Percentiles rank a stretch among this genome's conserved stretches.
These are phyloP conservation scores for Pythium scleroteichum DNA, from an alignment of 352 stramenopile genomes.

Conservation along the genomic window DNA sequence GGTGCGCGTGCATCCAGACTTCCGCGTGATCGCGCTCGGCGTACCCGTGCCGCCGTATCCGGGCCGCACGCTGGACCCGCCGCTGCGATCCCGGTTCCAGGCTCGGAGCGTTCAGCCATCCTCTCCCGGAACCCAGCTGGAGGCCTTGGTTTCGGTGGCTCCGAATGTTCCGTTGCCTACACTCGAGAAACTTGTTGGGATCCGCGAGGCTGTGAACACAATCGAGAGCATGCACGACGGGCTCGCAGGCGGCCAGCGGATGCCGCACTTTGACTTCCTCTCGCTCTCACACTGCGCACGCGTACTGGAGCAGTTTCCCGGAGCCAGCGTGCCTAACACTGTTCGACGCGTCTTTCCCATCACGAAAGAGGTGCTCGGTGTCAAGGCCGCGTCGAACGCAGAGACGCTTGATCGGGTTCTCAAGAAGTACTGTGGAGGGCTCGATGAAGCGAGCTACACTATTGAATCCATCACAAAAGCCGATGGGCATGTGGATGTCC, in stretches of 20 bases:
- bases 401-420: conserved; percentile 60
- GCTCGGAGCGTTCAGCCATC: conserved; percentile 66
- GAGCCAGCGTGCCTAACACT: conserved; percentile 34
- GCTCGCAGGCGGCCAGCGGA: conserved; percentile 38
- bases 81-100: conserved; percentile 86
- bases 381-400: conserved; percentile 42
- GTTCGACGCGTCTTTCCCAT: conserved; percentile 65
- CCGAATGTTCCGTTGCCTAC: conserved; percentile 50
- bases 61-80: conserved; percentile 82
- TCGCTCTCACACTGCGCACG: conserved; percentile 61
- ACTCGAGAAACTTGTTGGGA: conserved; percentile 68
- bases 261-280: conserved; percentile 73
- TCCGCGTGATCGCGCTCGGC: conserved; percentile 92
- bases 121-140: conserved; percentile 64
- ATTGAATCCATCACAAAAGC: conserved; percentile 40
- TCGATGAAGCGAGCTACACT: conserved; percentile 34
- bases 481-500: conserved; percentile 8
- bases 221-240: conserved; percentile 62
- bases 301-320: conserved; percentile 53
- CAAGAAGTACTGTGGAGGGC: conserved; percentile 38
- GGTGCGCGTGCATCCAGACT: conserved; percentile 89
- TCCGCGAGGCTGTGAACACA: conserved; percentile 69
- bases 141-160: conserved; percentile 46
- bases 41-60: conserved; percentile 87
- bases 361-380: conserved; percentile 43